Conservation (phyloP, 148 eudicot genomes). For the Rhododendron vialii region DNA sequence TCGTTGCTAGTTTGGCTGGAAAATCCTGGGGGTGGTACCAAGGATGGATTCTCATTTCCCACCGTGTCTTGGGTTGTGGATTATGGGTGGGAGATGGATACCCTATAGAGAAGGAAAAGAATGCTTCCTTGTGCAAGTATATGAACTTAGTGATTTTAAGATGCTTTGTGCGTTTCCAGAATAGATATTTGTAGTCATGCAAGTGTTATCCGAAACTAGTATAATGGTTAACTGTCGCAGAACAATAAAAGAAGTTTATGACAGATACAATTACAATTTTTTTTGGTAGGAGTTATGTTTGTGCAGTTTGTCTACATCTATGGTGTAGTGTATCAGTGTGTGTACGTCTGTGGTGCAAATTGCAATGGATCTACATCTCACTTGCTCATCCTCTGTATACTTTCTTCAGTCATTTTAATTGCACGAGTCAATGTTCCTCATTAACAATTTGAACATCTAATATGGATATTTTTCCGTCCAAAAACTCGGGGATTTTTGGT, state of each 20-base stretch:
- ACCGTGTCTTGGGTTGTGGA: not conserved
- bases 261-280: not conserved
- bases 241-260: not conserved
- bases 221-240: not conserved
- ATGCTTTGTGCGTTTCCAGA: not conserved
- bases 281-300: not conserved
- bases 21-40: not conserved
- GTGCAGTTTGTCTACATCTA: not conserved
- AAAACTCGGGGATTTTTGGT: not conserved
- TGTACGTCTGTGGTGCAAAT: not conserved
- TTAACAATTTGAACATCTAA: not conserved
- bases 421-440: not conserved
- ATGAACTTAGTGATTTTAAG: not conserved
- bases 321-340: not conserved
- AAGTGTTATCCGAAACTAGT: not conserved
- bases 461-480: too few relatives aligned
- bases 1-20: not conserved
- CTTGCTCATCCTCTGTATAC: not conserved
- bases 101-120: not conserved
- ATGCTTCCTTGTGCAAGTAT: not conserved
- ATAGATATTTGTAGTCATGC: not conserved
- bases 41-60: not conserved
- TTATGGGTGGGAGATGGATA: not conserved
- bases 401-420: not conserved
- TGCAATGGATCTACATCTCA: not conserved